Percentiles rank a stretch among this genome's conserved stretches.
Conservation (phyloP, 2,329 filamentous ascomycete species). For the Cytospora schulzeri region DNA sequence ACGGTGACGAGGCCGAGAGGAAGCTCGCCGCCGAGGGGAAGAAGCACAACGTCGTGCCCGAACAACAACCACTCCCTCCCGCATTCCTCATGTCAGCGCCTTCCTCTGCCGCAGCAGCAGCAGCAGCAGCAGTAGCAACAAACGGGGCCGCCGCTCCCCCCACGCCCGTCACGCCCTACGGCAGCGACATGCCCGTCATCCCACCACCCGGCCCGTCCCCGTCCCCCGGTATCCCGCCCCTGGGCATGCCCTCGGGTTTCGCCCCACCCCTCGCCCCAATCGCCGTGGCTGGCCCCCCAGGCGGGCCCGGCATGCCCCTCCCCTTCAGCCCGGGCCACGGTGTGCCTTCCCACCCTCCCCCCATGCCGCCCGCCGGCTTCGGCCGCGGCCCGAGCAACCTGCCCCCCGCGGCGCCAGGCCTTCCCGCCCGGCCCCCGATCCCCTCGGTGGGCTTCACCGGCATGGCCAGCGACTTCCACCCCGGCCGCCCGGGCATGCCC, state of each 20-base stretch:
- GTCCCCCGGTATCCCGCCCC: slow-evolving; percentile 32
- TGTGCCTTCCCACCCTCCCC: slow-evolving; percentile 13
- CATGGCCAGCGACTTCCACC: slow-evolving; percentile 50
- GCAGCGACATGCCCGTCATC: slow-evolving; percentile 17
- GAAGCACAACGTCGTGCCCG: slow-evolving; percentile 88
- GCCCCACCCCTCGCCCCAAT: slow-evolving; percentile 36
- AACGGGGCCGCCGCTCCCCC: slow-evolving; percentile 31
- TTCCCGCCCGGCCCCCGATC: slow-evolving; percentile 53
- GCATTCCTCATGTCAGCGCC: slow-evolving; percentile 61
- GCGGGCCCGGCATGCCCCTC: slow-evolving; percentile 30
- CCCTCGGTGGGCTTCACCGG: slow-evolving; percentile 49
- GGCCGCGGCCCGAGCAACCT: slow-evolving; percentile 40
- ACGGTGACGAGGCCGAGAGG: slow-evolving; percentile 91
- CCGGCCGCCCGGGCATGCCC: slow-evolving; percentile 43
- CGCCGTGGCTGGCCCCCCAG: slow-evolving; percentile 33
- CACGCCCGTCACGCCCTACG: slow-evolving; percentile 30
- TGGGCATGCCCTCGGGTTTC: slow-evolving; percentile 41
- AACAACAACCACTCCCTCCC: slow-evolving; percentile 73
- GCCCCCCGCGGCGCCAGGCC: slow-evolving; percentile 52
- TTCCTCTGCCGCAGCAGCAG: slow-evolving; percentile 30
- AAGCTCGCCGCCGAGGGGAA: slow-evolving; percentile 90
- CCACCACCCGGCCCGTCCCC: slow-evolving; percentile 29
- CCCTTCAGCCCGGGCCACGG: slow-evolving; percentile 23
- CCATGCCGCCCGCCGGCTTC: slow-evolving; percentile 26
- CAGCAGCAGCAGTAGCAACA: slow-evolving; percentile 12